phyloP scores from a whole-genome alignment of 768 basidiomycete genomes.

The Xerocomus potaroensis region DNA sequence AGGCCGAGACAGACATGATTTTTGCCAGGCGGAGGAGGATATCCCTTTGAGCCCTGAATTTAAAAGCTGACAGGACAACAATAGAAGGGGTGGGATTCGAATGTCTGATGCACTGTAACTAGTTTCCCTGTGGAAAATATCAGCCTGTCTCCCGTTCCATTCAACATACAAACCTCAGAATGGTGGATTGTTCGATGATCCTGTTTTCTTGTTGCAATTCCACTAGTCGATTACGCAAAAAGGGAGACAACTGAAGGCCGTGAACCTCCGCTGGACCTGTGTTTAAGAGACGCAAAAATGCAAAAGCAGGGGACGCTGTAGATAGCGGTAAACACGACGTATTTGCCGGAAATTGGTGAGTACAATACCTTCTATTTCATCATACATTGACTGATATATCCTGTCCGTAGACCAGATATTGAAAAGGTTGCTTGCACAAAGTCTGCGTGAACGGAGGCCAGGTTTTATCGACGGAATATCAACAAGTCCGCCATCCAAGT shows the following conservation, averaged over 20 bases:
- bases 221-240: constrained; percentile 52
- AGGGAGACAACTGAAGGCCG: constrained; percentile 52
- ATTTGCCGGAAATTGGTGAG: not conserved
- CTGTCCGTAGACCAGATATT: constrained; percentile 90
- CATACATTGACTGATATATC: constrained; percentile 65
- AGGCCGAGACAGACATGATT: constrained; percentile 79
- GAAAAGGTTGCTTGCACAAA: constrained; percentile 61
- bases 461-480: constrained; percentile 58
- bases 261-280: constrained; percentile 64
- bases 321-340: constrained; percentile 11
- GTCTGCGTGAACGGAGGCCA: constrained; percentile 43
- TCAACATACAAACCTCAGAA: constrained; percentile 39
- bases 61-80: constrained; percentile 32
- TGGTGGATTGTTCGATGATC: constrained; percentile 38
- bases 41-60: constrained; percentile 56
- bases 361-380: constrained; percentile 49
- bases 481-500: constrained; percentile 71
- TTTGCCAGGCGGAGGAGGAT: constrained; percentile 54
- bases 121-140: constrained; percentile 19
- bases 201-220: constrained; percentile 43
- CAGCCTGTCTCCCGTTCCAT: not conserved
- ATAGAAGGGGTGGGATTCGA: constrained; percentile 13
- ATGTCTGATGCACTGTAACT: constrained; percentile 16
- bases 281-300: constrained; percentile 72
- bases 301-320: constrained; percentile 55